These are phyloP conservation scores for Pseudogymnoascus sp. DNA, from an alignment of 2,329 filamentous ascomycete genomes.

Conservation along the genomic window DNA sequence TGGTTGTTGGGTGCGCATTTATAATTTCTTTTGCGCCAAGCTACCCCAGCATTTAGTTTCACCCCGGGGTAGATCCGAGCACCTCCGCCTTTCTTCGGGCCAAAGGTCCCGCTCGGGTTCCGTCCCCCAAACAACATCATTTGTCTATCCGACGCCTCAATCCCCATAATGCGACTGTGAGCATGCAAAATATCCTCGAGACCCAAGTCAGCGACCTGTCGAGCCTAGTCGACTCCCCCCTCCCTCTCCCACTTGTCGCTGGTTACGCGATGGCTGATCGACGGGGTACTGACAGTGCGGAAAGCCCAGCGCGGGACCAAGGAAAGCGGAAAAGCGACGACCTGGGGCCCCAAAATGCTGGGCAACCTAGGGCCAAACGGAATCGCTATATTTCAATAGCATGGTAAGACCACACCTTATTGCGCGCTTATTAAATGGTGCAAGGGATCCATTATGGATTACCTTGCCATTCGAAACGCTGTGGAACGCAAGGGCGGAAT, in stretches of 20 bases:
- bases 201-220: conserved; percentile 28
- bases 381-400: conserved; percentile 33
- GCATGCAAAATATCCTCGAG: conserved; percentile 29
- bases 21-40: neutral
- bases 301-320: conserved; percentile 24
- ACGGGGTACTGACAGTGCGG: conserved; percentile 23
- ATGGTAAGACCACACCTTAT: conserved; percentile 23
- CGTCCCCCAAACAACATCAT: conserved; percentile 1
- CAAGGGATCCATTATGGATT: neutral
- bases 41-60: neutral
- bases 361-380: conserved; percentile 29
- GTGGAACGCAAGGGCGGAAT: neutral
- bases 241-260: conserved; percentile 15
- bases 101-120: neutral
- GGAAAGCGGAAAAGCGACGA: conserved; percentile 27
- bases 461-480: neutral
- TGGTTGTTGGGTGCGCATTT: neutral
- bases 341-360: conserved; percentile 14
- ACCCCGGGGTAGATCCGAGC: neutral
- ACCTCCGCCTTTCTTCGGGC: conserved; percentile 1
- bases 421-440: neutral
- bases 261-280: conserved; percentile 23
- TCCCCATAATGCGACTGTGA: conserved; percentile 19
- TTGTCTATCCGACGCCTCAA: conserved; percentile 5
- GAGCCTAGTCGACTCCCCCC: conserved; percentile 27